Base-by-base conservation (phyloP, 768 basidiomycete genomes). In the Suillus cothurnatus region DNA sequence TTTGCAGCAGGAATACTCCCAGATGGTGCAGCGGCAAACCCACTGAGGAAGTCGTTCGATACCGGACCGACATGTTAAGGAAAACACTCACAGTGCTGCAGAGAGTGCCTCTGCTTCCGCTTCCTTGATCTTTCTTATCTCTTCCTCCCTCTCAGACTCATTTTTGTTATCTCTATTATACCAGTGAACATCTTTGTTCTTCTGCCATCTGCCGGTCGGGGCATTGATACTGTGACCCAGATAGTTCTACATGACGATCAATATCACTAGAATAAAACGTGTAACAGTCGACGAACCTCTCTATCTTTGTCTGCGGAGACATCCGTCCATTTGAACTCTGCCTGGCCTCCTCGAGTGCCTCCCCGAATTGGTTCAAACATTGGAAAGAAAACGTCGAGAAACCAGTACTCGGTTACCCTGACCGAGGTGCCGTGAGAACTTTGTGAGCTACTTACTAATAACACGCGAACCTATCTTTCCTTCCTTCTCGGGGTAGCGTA, bases 171-270 rank as follows among this genome's bases (percentile, higher is more conserved):
- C 93, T 34, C 95, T 88, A 71, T 81, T 86, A 74, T 97, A 99
- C 96, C 96, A 99, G 71, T 97, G 95, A 19, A 99, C 80, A 72
- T 99, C 96, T 75, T 96, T 95, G 81, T 95, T 94, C 79, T 96
- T 96, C 79, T 97, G 96, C 96, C 96, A 99, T 56, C 96, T 83
- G 2, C 96, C 96, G 1, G 93, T 93, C 0, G 96, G 96, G 3
- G 96, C 96, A 72, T 96, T 96, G 79, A 97, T 87, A 61, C 93
- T 93, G 74, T 97, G 94, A 6, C 96, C 96, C 3, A 99, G 87
- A 76, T 99, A 99, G 78, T 97, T 90, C 91, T 98, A 72, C 17
- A 59, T 64, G 6, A 58, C 31, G 39, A 36, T 67, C 14, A 55
- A n/a, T 31, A 59, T 12, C 12, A n/a, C 23, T 64, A 14, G 21